Evolutionary conservation across 176 grass and related monocot species (phyloP).

Genomic region (Oryza meridionalis): DNA sequence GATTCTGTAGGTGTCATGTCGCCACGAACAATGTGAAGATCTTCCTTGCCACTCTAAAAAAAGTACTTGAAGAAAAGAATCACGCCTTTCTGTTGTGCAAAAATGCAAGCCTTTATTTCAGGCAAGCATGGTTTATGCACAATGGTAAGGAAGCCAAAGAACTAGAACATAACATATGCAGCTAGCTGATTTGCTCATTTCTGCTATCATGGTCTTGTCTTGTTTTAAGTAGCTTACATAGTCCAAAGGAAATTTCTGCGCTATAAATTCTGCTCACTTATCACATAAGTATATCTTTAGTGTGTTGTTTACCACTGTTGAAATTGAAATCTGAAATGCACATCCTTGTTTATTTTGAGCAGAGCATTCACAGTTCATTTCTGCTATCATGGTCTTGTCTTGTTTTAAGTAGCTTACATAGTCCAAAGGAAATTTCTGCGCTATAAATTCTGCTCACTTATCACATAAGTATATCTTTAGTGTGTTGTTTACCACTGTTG

Average conservation of each 20-base stretch:
- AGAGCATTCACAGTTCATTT: slow-evolving; percentile 70
- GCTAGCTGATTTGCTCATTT: slow-evolving; percentile 3
- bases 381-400: not conserved
- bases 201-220: not conserved
- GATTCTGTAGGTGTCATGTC: not conserved
- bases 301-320: not conserved
- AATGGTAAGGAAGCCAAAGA: not conserved
- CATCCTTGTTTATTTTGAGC: slow-evolving; percentile 28
- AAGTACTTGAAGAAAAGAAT: not conserved
- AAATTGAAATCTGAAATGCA: slow-evolving; percentile 33
- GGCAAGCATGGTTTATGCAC: not conserved
- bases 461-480: not conserved
- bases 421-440: slow-evolving; percentile 1
- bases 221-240: slow-evolving; percentile 1
- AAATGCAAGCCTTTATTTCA: not conserved
- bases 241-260: not conserved
- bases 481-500: not conserved
- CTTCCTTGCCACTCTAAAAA: not conserved
- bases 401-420: not conserved
- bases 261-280: not conserved
- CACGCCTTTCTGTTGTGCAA: not conserved
- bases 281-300: not conserved
- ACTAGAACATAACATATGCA: not conserved
- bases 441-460: not conserved
- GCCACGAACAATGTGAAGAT: not conserved